These are phyloP conservation scores for Helotiales sp. DNA, from an alignment of 2,329 filamentous ascomycete species.

Conservation along the genomic window DNA sequence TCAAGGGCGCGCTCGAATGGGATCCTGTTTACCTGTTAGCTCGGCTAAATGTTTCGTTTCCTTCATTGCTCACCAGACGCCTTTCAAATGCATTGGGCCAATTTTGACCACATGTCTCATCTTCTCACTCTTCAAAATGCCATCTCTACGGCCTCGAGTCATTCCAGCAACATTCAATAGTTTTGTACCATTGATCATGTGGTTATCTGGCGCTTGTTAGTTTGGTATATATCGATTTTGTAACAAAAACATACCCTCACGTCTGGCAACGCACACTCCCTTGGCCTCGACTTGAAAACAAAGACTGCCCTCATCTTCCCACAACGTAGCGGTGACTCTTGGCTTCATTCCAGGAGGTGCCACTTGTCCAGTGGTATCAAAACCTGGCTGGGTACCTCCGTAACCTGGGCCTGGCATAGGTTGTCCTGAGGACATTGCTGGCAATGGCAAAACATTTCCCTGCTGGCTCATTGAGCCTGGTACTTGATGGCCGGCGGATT, in stretches of 20 bases:
- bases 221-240: slow-evolving; percentile 50
- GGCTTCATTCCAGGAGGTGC: slow-evolving; percentile 96
- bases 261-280: slow-evolving; percentile 90
- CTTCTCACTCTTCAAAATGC: slow-evolving; percentile 97
- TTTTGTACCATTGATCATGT: slow-evolving; percentile 99
- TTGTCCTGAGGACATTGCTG: slow-evolving; percentile 54
- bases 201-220: slow-evolving; percentile 89
- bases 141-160: slow-evolving; percentile 91
- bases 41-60: slow-evolving; percentile 54
- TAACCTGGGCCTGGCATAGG: slow-evolving; percentile 51
- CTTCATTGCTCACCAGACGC: slow-evolving; percentile 75
- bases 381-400: slow-evolving; percentile 56
- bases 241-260: slow-evolving; percentile 77
- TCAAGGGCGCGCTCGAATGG: slow-evolving; percentile 95
- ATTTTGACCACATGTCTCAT: slow-evolving; percentile 96
- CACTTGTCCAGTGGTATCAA: slow-evolving; percentile 89
- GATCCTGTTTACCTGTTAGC: slow-evolving; percentile 70
- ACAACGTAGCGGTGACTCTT: slow-evolving; percentile 91
- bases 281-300: slow-evolving; percentile 98
- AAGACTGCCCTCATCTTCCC: slow-evolving; percentile 97
- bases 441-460: slow-evolving; percentile 73
- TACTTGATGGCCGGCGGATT: slow-evolving; percentile 68
- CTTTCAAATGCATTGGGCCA: slow-evolving; percentile 96
- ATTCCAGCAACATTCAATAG: slow-evolving; percentile 95
- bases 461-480: slow-evolving; percentile 71